Percentiles rank a stretch among this genome's conserved stretches.
phyloP scores from a whole-genome alignment of 2,329 filamentous ascomycete species.

The Ophiostoma piceae region DNA sequence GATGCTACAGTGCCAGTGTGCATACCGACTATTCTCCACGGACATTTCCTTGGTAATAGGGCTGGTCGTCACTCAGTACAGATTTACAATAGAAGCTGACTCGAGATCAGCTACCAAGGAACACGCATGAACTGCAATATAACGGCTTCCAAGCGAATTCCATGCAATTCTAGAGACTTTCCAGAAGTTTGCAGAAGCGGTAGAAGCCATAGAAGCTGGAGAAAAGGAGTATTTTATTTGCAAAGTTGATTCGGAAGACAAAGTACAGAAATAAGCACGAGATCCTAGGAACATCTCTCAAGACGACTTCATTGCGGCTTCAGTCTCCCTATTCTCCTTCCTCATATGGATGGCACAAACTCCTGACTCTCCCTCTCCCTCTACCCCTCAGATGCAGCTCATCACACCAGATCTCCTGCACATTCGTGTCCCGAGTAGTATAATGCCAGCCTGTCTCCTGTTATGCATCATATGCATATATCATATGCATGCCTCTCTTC shows the following conservation, averaged over 20 bases:
- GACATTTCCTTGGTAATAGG: conserved; percentile 9
- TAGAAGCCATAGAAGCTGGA: neutral
- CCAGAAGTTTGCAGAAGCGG: neutral
- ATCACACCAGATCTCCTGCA: neutral
- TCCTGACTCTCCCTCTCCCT: neutral
- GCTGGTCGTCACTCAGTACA: neutral
- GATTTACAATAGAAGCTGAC: neutral
- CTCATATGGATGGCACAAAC: conserved; percentile 18
- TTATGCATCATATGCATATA: neutral
- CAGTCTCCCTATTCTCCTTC: conserved; percentile 12
- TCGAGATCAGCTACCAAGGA: neutral
- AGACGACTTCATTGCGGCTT: too few relatives aligned
- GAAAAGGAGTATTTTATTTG: neutral
- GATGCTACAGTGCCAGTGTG: conserved; percentile 2
- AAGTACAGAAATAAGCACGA: too few relatives aligned
- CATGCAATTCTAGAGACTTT: neutral
- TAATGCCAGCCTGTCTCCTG: neutral
- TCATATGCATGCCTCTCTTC: neutral
- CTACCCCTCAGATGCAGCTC: neutral
- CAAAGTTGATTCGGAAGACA: too few relatives aligned
- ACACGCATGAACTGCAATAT: neutral
- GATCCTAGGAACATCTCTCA: neutral
- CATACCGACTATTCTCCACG: neutral
- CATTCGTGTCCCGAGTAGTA: neutral
- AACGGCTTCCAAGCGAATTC: neutral